Evolutionary conservation across 2,329 filamentous ascomycete species (phyloP), one percentile per base, ranked within the genome.

Genomic region (Colletotrichum shisoi): DNA sequence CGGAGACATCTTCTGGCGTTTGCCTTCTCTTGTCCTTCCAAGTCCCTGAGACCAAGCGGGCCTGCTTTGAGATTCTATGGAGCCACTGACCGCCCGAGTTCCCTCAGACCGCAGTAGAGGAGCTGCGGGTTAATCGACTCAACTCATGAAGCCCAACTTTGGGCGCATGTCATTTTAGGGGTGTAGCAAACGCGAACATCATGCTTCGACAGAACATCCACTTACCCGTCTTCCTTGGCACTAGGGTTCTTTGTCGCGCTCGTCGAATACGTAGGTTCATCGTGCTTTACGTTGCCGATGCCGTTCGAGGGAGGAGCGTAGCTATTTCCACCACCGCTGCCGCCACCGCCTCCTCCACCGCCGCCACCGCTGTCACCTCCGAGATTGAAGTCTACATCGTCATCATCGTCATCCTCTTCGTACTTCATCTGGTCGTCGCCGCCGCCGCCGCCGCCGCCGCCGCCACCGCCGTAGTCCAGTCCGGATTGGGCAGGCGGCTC

Each of bases 141-240:
- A 31, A 37, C 19, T 24, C 27, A 64, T 44, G 60, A 54, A 19
- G 44, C 54, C 49, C 54, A 37, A 65, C 49, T 63, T 21, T 40
- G 27, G 39, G 49, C 46, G 44, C 44, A 39, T 44, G 48, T 48
- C 44, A 42, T n/a, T 19, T 34, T 24, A 24, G 42, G 54, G 45
- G 46, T 65, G 34, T 52, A 65, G 31, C 42, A 68, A 60, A 27
- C 51, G 19, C 54, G 46, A 58, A 48, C 37, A 24, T 62, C 58
- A 70, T 59, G 34, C 44, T 57, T 42, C 40, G 70, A 73, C 68
- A 62, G 70, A 71, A 70, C 65, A 70, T 74, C 67, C 72, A 88
- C 91, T 92, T 88, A 94, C 91, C 91, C 91, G 77, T 94, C 91
- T 85, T 94, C 91, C 79, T 94, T 94, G 70, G 94, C 91, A 68